Conservation (phyloP, 2,329 filamentous ascomycete species). For the Parafenestella ontariensis region DNA sequence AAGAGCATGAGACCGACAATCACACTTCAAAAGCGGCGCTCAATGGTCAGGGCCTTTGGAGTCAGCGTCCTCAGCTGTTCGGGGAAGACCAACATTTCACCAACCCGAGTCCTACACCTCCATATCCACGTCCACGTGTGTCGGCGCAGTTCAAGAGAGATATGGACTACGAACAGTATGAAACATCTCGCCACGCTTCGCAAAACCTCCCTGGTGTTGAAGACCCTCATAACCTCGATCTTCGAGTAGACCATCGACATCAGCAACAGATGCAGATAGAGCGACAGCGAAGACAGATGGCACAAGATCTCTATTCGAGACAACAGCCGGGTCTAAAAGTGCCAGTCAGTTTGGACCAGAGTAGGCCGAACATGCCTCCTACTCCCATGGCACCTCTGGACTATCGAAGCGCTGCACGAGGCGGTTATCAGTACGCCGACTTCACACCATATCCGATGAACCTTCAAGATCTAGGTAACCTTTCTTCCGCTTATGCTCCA, state of each 20-base stretch:
- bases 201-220: background rate
- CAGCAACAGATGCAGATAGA: background rate
- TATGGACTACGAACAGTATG: background rate
- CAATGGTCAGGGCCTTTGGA: background rate
- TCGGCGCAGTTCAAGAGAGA: background rate
- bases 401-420: conserved; percentile 1
- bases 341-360: background rate
- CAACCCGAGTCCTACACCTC: background rate
- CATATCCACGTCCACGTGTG: background rate
- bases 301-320: background rate
- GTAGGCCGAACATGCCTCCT: background rate
- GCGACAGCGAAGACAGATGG: background rate
- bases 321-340: background rate
- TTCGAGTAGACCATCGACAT: background rate
- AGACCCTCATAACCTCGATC: background rate
- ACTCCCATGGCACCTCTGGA: background rate
- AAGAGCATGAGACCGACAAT: background rate
- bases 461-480: background rate
- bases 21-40: background rate
- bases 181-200: background rate
- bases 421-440: background rate
- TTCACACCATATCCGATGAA: background rate
- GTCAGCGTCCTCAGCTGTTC: background rate
- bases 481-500: background rate
- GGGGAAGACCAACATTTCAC: background rate